Conservation (phyloP, 2,329 filamentous ascomycete species). For the Colletotrichum siamense region DNA sequence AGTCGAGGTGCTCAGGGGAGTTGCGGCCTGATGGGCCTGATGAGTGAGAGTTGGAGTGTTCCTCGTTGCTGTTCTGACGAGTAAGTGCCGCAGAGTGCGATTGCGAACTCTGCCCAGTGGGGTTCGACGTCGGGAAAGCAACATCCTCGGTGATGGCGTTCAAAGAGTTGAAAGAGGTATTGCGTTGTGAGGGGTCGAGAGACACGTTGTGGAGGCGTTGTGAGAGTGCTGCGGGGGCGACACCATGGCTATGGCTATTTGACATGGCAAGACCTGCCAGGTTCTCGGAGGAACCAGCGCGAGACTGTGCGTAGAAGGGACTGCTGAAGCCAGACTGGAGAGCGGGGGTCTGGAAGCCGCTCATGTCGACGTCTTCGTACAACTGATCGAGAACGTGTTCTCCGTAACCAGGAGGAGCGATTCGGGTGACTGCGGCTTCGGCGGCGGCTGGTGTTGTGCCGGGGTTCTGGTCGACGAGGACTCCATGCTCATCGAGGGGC, state of each 20-base stretch:
- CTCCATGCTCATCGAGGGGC: conserved; percentile 85
- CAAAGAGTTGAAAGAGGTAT: conserved; percentile 51
- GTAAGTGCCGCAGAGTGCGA: conserved; percentile 54
- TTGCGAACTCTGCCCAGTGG: conserved; percentile 43
- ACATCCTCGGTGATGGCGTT: conserved; percentile 48
- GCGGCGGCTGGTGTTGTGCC: conserved; percentile 50
- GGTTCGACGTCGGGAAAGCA: conserved; percentile 46
- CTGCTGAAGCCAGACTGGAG: conserved; percentile 78
- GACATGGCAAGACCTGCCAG: conserved; percentile 59
- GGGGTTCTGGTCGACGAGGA: conserved; percentile 70
- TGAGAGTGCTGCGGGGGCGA: conserved; percentile 61
- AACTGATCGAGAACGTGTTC: conserved; percentile 89
- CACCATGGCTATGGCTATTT: conserved; percentile 42
- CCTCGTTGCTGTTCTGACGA: conserved; percentile 58
- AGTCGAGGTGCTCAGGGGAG: conserved; percentile 63
- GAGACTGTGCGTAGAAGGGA: conserved; percentile 75
- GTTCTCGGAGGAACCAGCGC: conserved; percentile 83
- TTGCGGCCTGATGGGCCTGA: conserved; percentile 59
- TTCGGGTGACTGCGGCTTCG: conserved; percentile 61
- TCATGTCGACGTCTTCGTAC: conserved; percentile 84
- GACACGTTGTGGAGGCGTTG: conserved; percentile 75
- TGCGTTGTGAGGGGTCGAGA: conserved; percentile 51
- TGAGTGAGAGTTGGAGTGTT: conserved; percentile 33
- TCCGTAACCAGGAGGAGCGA: conserved; percentile 91
- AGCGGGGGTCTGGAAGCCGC: conserved; percentile 80